Conservation (phyloP, 2,329 filamentous ascomycete species). For the Stagonosporopsis rhizophila region DNA sequence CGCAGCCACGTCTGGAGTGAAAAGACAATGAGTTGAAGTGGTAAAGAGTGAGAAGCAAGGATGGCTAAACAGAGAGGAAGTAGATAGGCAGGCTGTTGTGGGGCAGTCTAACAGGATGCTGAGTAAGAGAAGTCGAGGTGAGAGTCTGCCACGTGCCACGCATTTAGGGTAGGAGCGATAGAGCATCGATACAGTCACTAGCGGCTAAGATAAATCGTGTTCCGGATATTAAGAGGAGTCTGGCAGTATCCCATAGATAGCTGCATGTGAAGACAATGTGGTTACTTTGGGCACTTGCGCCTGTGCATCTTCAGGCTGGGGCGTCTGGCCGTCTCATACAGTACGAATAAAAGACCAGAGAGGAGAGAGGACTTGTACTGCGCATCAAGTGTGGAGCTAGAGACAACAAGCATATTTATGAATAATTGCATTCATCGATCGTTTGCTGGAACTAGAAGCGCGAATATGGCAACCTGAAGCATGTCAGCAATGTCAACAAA, state of each 20-base stretch:
- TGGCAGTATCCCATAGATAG: neutral
- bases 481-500: conserved; percentile 20
- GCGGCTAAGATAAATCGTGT: neutral
- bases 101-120: neutral
- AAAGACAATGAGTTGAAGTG: too few species aligned
- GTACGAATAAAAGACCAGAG: neutral
- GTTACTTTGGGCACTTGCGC: too few species aligned
- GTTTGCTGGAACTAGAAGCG: conserved; percentile 49
- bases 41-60: neutral
- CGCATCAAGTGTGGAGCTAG: neutral
- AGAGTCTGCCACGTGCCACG: neutral
- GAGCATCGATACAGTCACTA: neutral
- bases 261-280: neutral
- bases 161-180: neutral
- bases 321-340: neutral
- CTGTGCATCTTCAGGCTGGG: too few species aligned
- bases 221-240: neutral
- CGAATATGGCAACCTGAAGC: conserved; percentile 56
- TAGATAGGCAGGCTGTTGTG: neutral
- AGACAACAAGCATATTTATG: neutral
- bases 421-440: neutral
- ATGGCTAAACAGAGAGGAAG: neutral
- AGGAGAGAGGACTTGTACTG: neutral
- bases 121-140: conserved; percentile 4
- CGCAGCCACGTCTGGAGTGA: neutral